A percentile compares a stretch with the other conserved stretches of the same genome.
These are phyloP conservation scores for Colletotrichum orbiculare DNA, from an alignment of 2,329 filamentous ascomycete species.

Conservation along the genomic window DNA sequence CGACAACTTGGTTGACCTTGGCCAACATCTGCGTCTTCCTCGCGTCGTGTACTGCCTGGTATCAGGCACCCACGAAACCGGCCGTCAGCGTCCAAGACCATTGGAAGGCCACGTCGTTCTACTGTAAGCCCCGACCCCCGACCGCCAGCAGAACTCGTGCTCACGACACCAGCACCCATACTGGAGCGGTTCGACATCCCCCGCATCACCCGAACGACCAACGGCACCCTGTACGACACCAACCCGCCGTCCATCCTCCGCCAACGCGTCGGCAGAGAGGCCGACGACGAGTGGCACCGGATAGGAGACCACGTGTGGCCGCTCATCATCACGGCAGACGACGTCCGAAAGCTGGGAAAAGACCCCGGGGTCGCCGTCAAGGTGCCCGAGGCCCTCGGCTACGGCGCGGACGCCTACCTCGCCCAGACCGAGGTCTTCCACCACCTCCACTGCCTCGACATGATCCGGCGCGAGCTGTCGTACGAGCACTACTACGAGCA, in stretches of 20 bases:
- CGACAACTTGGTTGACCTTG: neutral
- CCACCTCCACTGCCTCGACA: constrained; percentile 51
- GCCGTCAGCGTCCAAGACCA: neutral
- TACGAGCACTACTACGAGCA: constrained; percentile 24
- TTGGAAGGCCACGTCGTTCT: constrained; percentile 21
- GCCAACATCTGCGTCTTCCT: constrained; percentile 2
- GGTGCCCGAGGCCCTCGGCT: constrained; percentile 43
- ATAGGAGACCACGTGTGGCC: constrained; percentile 25
- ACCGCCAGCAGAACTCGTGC: neutral
- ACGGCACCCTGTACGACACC: constrained; percentile 14
- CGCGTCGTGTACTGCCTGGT: neutral
- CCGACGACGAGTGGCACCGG: constrained; percentile 18
- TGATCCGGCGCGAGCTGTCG: constrained; percentile 41
- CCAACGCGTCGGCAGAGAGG: constrained; percentile 17
- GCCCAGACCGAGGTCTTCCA: constrained; percentile 50
- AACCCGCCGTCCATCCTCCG: constrained; percentile 16
- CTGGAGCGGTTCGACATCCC: constrained; percentile 15
- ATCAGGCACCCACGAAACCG: neutral
- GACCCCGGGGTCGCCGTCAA: constrained; percentile 42
- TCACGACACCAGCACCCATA: neutral
- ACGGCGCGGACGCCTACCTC: constrained; percentile 47
- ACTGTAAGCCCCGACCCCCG: neutral
- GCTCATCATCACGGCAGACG: neutral
- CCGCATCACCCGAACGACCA: neutral
- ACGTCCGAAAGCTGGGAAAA: constrained; percentile 41